These are phyloP conservation scores for Castanea mollissima DNA, from an alignment of 306 rosid species.

Conservation along the genomic window DNA sequence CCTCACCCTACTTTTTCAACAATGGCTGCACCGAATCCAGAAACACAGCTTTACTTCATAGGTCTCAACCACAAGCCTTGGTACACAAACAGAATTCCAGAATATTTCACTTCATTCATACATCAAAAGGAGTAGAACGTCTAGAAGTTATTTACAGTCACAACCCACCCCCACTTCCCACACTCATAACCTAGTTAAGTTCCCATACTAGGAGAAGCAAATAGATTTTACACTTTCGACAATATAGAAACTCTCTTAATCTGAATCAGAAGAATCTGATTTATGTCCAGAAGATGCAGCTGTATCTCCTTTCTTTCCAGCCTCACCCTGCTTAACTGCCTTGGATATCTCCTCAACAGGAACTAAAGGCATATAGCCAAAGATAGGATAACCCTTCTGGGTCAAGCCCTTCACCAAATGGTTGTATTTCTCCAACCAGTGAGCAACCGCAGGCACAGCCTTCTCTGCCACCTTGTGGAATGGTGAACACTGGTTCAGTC, in stretches of 20 bases:
- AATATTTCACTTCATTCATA: background rate
- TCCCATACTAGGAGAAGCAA: background rate
- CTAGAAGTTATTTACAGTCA: background rate
- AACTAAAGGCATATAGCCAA: conserved; percentile 61
- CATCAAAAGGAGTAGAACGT: background rate
- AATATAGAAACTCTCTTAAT: background rate
- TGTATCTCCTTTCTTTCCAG: conserved; percentile 21
- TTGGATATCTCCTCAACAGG: conserved; percentile 58
- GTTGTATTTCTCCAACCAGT: conserved; percentile 62
- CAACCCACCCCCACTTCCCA: conserved; percentile 4
- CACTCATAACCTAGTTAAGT: background rate
- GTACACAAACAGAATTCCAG: background rate
- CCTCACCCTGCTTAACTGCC: conserved; percentile 42
- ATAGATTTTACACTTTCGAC: background rate
- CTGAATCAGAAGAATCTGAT: conserved; percentile 44
- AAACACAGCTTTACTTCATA: no score
- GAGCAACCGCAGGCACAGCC: conserved; percentile 48
- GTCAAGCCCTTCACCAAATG: conserved; percentile 37
- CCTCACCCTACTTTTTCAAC: no score
- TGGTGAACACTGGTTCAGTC: conserved; percentile 40
- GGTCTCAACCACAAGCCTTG: background rate
- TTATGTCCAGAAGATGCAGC: conserved; percentile 10
- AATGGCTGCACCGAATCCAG: no score
- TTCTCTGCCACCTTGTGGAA: conserved; percentile 51
- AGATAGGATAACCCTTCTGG: conserved; percentile 48